Evolutionary conservation across 2,329 filamentous ascomycete species (phyloP), one percentile per base, ranked within the genome.

Genomic region (Fusarium piperis): DNA sequence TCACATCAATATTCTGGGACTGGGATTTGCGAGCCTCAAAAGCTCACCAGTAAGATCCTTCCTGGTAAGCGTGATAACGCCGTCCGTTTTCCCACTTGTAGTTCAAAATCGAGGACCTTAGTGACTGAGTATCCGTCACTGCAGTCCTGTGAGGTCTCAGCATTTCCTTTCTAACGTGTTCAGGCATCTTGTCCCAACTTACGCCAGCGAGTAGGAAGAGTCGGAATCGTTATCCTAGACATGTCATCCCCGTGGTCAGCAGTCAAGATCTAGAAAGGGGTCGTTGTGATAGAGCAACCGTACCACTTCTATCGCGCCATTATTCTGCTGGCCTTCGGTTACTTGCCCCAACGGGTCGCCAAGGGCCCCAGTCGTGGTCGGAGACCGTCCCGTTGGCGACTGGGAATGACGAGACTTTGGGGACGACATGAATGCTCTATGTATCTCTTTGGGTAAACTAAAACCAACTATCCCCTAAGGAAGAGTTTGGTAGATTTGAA

Each of bases 41-140:
- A 2, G 4, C 61, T 39, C n/a, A 74, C 73, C 72, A 74, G 59
- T 84, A 83, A 16, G 81, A 74, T 10, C 86, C 86, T 30, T 85
- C 81, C 35, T 82, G 81, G 70, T 83, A 85, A 48, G 80, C 81
- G 68, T 86, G 84, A 57, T 88, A 88, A 5, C 85, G 79, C 1
- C 86, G 81, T 4, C 85, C 85, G 56, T 86, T 83, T 62, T 86
- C 83, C 70, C 83, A 85, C 33, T 81, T 77, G 69, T 70, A 74
- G 3, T 59, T 66, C 30, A 75, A 20, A 6, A 75, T 74, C 1
- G 73, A 75, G 1, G 62, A 74, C 3, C 70, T 59, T 1, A 74
- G 63, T 0, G 72, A 72, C 18, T 67, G 70, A 1, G 73, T 75
- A 33, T 74, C 73, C 9, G 73, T 75, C 0, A 72, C 65, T 1